phyloP scores from a whole-genome alignment of 805 yeast species.

The Candida sanyiensis region DNA sequence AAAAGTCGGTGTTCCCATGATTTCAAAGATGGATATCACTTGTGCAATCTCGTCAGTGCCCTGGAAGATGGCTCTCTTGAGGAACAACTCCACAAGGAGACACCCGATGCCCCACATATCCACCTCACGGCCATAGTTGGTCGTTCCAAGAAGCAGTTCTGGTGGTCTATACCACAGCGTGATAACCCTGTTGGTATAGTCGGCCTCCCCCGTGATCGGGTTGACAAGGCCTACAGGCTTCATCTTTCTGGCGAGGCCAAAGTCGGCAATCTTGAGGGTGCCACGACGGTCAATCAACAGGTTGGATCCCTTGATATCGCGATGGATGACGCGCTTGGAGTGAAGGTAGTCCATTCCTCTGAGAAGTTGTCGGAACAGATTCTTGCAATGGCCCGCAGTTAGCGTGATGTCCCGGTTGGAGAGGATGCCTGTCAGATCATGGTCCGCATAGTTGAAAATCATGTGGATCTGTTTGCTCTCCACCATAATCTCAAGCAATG shows the following conservation, averaged over 20 bases:
- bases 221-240: constrained; percentile 45
- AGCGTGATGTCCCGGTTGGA: constrained; percentile 66
- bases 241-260: constrained; percentile 77
- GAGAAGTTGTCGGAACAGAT: constrained; percentile 57
- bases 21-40: constrained; percentile 63
- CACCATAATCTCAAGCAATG: constrained; percentile 84
- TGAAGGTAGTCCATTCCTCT: constrained; percentile 69
- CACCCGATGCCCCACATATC: constrained; percentile 99
- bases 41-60: constrained; percentile 89
- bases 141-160: constrained; percentile 83
- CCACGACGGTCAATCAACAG: constrained; percentile 61
- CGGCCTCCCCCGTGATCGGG: constrained; percentile 38
- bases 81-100: constrained; percentile 73
- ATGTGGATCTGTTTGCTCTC: constrained; percentile 68
- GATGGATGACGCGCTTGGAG: constrained; percentile 60
- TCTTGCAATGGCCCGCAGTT: constrained; percentile 59
- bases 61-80: constrained; percentile 71
- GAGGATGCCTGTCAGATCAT: constrained; percentile 84
- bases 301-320: constrained; percentile 82
- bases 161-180: constrained; percentile 98
- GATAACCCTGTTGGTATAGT: constrained; percentile 91
- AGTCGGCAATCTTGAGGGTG: constrained; percentile 67
- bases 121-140: constrained; percentile 83
- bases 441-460: constrained; percentile 92
- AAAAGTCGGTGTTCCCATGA: constrained; percentile 81